Evolutionary conservation across 495 filamentous ascomycete genomes (phyloP).

Genomic region (Trichoderma virens): DNA sequence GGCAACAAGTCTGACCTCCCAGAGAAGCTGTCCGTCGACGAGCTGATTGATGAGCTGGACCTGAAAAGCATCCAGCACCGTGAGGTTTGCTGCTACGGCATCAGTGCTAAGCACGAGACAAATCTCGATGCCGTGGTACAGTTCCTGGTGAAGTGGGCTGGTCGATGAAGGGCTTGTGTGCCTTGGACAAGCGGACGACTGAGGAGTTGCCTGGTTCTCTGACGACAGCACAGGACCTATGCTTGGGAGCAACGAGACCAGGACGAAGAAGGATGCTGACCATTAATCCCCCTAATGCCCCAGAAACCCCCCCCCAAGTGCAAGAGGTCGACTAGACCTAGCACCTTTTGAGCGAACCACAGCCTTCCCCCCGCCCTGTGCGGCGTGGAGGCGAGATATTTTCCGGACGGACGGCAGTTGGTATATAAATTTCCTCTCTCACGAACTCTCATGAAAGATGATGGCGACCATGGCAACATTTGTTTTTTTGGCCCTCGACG

Average conservation of each 20-base stretch:
- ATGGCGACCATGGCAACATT: constrained; percentile 4
- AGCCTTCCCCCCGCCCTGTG: neutral
- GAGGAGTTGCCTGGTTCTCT: neutral
- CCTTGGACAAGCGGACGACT: neutral
- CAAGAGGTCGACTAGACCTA: neutral
- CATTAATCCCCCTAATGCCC: neutral
- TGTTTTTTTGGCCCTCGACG: neutral
- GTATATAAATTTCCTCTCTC: constrained; percentile 10
- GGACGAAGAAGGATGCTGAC: neutral
- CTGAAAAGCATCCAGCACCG: constrained; percentile 82
- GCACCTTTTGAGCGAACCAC: constrained; percentile 5
- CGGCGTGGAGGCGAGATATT: neutral
- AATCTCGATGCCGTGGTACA: constrained; percentile 95
- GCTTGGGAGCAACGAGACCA: neutral
- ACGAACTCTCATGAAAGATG: constrained; percentile 9
- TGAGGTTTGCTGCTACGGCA: constrained; percentile 97
- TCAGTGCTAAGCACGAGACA: constrained; percentile 96
- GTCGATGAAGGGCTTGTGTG: constrained; percentile 30
- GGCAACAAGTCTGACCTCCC: constrained; percentile 96
- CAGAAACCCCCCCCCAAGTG: neutral
- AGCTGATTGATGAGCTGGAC: constrained; percentile 88
- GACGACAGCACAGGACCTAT: neutral
- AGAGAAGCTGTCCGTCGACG: constrained; percentile 81
- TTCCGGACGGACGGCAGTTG: neutral
- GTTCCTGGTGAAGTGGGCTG: constrained; percentile 88